phyloP scores from a whole-genome alignment of 164 flowering plant genomes.

The Santalum album region DNA sequence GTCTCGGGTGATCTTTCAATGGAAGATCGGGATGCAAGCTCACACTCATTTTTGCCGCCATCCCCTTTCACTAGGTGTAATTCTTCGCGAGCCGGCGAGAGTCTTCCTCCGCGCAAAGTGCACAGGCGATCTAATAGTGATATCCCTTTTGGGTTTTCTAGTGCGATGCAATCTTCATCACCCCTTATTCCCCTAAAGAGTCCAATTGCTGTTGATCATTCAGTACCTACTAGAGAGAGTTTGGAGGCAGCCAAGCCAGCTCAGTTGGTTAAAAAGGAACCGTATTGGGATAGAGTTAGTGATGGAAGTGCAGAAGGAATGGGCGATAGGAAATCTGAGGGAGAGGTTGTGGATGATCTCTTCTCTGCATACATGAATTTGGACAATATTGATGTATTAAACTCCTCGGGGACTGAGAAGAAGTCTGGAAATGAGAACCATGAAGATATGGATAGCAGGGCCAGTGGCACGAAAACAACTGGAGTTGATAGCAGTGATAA shows the following conservation, averaged over 20 bases:
- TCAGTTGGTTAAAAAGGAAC: constrained; percentile 14
- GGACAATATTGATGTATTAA: constrained; percentile 63
- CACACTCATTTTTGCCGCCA: constrained; percentile 26
- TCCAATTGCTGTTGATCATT: not conserved
- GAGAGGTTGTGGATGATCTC: constrained; percentile 75
- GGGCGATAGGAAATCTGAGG: constrained; percentile 73
- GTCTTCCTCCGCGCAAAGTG: constrained; percentile 71
- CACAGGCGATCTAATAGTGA: constrained; percentile 91
- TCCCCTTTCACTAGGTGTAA: constrained; percentile 23
- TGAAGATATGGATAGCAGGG: constrained; percentile 44
- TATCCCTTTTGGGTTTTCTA: constrained; percentile 64
- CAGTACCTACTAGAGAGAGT: not conserved
- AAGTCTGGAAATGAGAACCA: constrained; percentile 14
- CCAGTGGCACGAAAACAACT: not conserved
- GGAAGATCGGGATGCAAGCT: constrained; percentile 55
- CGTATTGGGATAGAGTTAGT: not conserved
- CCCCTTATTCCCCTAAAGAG: not conserved
- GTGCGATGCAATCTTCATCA: constrained; percentile 44
- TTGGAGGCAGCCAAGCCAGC: constrained; percentile 24
- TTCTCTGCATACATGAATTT: constrained; percentile 82
- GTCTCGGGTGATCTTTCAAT: constrained; percentile 47
- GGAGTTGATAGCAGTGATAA: constrained; percentile 7
- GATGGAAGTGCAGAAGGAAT: constrained; percentile 30
- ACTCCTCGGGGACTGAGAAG: constrained; percentile 56
- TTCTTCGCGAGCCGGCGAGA: constrained; percentile 38